A percentile compares a stretch with the other conserved stretches of the same genome.
These are phyloP conservation scores for Excoecaria agallocha DNA, from an alignment of 345 rosid species.

Conservation along the genomic window DNA sequence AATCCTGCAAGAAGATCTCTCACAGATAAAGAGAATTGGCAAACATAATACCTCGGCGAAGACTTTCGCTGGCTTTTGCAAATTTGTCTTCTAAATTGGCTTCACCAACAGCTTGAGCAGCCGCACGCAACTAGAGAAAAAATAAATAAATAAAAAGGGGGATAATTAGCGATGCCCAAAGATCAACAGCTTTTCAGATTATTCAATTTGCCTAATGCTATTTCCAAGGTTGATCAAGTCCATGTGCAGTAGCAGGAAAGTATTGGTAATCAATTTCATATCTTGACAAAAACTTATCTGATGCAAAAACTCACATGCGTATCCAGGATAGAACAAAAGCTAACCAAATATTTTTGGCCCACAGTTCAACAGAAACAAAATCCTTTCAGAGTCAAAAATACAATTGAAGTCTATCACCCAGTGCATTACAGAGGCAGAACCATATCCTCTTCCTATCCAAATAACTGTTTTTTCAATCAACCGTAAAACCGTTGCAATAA, in stretches of 20 bases:
- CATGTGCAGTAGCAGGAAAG: neutral
- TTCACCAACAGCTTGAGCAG: constrained; percentile 94
- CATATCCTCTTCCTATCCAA: too few relatives aligned
- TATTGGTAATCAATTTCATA: neutral
- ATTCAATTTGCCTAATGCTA: neutral
- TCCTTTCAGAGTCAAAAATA: too few relatives aligned
- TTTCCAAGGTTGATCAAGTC: neutral
- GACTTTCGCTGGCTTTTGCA: constrained; percentile 85
- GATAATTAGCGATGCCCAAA: neutral
- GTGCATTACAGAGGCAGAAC: neutral
- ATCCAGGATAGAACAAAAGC: neutral
- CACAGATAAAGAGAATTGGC: constrained; percentile 80
- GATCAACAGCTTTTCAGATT: neutral
- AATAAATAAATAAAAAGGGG: neutral
- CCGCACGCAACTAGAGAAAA: constrained; percentile 57
- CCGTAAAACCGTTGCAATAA: too few relatives aligned
- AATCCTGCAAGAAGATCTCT: constrained; percentile 20
- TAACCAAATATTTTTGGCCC: neutral
- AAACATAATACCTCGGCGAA: constrained; percentile 88
- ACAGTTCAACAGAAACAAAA: neutral
- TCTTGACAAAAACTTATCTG: neutral
- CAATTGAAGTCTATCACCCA: neutral
- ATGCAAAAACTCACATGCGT: neutral
- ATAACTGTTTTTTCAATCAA: too few relatives aligned
- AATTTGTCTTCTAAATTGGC: constrained; percentile 66